Evolutionary conservation across 2,329 filamentous ascomycete species (phyloP).

Genomic region (Blastomyces gilchristii): DNA sequence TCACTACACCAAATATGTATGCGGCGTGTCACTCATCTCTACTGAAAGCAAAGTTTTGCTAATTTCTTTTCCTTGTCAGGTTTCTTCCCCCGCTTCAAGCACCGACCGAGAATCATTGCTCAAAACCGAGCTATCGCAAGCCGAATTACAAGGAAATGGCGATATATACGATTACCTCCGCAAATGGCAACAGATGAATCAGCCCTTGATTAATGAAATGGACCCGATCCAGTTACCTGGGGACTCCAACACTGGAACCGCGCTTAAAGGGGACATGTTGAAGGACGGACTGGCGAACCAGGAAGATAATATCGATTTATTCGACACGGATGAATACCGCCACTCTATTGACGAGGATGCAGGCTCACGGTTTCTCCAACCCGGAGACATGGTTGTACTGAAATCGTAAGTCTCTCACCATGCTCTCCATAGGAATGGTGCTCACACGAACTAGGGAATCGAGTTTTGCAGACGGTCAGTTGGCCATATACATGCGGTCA

Average conservation of each 20-base stretch:
- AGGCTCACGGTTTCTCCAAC: conserved; percentile 26
- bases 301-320: conserved; percentile 7
- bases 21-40: background rate
- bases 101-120: conserved; percentile 12
- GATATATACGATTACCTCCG: conserved; percentile 34
- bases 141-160: conserved; percentile 28
- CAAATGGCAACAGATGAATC: conserved; percentile 27
- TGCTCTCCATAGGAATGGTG: conserved; percentile 13
- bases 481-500: conserved; percentile 35
- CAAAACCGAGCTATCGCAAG: conserved; percentile 22
- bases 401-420: conserved; percentile 20
- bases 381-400: conserved; percentile 34
- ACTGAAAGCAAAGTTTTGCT: background rate
- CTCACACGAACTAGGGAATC: conserved; percentile 12
- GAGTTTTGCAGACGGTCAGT: conserved; percentile 19
- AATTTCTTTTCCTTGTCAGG: background rate
- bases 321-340: conserved; percentile 8
- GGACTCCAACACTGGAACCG: background rate
- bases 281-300: conserved; percentile 10
- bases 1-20: conserved; percentile 2
- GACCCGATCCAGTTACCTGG: conserved; percentile 10
- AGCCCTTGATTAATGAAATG: conserved; percentile 4
- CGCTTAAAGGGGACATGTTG: conserved; percentile 13
- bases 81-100: conserved; percentile 1
- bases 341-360: conserved; percentile 24